A percentile compares a stretch with the other conserved stretches of the same genome.
phyloP scores from a whole-genome alignment of 805 yeast species.

The Saccharomycopsis guyanensis region DNA sequence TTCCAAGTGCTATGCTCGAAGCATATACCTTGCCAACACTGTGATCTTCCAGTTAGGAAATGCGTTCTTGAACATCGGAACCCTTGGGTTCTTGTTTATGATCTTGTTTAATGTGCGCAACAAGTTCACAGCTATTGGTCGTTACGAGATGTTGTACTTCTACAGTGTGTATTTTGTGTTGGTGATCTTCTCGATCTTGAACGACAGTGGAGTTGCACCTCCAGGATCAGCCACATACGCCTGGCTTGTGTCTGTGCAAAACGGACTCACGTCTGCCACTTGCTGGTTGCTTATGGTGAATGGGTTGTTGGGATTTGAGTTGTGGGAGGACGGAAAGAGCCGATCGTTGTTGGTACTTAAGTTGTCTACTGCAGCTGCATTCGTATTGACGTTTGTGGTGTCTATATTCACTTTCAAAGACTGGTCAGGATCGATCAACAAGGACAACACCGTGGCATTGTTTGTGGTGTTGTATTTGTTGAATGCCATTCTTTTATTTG shows the following conservation, averaged over 20 bases:
- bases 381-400: conserved; percentile 57
- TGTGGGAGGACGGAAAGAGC: conserved; percentile 91
- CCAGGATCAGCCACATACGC: conserved; percentile 71
- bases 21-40: conserved; percentile 85
- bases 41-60: conserved; percentile 83
- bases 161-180: conserved; percentile 53
- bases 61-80: conserved; percentile 76
- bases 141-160: conserved; percentile 75
- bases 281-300: conserved; percentile 63
- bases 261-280: conserved; percentile 64
- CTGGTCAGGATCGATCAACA: conserved; percentile 44
- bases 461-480: conserved; percentile 64
- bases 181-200: conserved; percentile 60
- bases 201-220: conserved; percentile 89
- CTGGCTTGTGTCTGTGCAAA: conserved; percentile 76
- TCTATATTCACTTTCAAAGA: conserved; percentile 64
- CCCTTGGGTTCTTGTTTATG: conserved; percentile 54
- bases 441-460: conserved; percentile 53
- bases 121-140: conserved; percentile 92
- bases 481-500: conserved; percentile 57
- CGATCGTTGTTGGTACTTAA: conserved; percentile 54
- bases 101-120: conserved; percentile 71
- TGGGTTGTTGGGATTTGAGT: conserved; percentile 77
- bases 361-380: conserved; percentile 45
- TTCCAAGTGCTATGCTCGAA: conserved; percentile 76